Percentiles rank a stretch among this genome's conserved stretches.
phyloP scores from a whole-genome alignment of 495 filamentous ascomycete genomes.

The Achaetomiella virescens region DNA sequence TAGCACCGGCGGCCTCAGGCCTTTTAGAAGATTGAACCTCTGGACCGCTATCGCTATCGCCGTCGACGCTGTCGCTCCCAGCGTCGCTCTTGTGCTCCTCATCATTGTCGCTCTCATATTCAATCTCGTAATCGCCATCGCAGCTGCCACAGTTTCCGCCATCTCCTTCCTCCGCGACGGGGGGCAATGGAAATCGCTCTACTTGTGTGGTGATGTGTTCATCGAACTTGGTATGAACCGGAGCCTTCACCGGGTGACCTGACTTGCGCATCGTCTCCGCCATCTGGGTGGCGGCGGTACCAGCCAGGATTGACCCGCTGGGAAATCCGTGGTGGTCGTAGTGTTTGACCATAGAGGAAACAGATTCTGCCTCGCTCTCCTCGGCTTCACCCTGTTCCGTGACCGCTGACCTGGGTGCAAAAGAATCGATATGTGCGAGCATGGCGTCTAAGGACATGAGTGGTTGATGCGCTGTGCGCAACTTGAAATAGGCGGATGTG shows the following conservation, averaged over 20 bases:
- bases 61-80: constrained; percentile 13
- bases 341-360: constrained; percentile 29
- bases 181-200: background rate
- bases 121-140: too few relatives aligned
- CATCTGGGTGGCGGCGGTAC: constrained; percentile 36
- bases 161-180: constrained; percentile 1
- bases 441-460: constrained; percentile 10
- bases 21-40: constrained; percentile 16
- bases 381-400: constrained; percentile 13
- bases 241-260: constrained; percentile 25
- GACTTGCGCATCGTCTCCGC: constrained; percentile 25
- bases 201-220: constrained; percentile 24
- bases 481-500: too few relatives aligned
- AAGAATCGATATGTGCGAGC: background rate
- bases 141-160: too few relatives aligned
- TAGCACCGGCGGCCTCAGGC: background rate
- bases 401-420: background rate
- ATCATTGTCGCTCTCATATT: background rate
- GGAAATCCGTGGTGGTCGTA: constrained; percentile 48
- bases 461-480: background rate
- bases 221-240: constrained; percentile 31
- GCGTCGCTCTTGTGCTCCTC: background rate
- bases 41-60: constrained; percentile 17
- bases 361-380: constrained; percentile 27
- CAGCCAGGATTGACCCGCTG: constrained; percentile 42